Conservation (phyloP, 2,329 filamentous ascomycete genomes). For the Rasamsonia emersonii region DNA sequence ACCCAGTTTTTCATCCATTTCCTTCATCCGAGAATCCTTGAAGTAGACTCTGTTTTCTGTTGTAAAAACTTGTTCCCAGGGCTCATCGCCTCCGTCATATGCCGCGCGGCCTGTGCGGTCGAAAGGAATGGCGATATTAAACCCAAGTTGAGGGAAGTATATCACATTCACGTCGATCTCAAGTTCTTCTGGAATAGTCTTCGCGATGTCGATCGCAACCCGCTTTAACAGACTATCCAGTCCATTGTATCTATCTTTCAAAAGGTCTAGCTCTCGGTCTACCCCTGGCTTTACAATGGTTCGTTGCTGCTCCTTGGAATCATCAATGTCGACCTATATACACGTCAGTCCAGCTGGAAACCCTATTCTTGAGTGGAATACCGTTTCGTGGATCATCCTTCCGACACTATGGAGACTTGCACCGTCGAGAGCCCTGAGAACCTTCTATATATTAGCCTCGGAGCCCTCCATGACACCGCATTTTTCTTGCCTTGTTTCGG, state of each 20-base stretch:
- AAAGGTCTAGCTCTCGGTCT: slow-evolving; percentile 63
- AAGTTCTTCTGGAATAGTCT: slow-evolving; percentile 50
- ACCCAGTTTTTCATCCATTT: slow-evolving; percentile 72
- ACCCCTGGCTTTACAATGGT: slow-evolving; percentile 66
- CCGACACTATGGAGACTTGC: slow-evolving; percentile 57
- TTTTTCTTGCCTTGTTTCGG: slow-evolving; percentile 41
- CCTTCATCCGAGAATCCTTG: slow-evolving; percentile 73
- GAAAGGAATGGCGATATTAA: slow-evolving; percentile 65
- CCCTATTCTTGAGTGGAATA: slow-evolving; percentile 14
- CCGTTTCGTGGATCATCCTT: slow-evolving; percentile 59
- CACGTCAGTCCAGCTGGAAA: slow-evolving; percentile 9
- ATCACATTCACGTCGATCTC: slow-evolving; percentile 62
- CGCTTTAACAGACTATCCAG: slow-evolving; percentile 64
- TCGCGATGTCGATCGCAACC: slow-evolving; percentile 56
- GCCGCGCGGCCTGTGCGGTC: slow-evolving; percentile 52
- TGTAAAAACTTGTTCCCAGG: slow-evolving; percentile 71
- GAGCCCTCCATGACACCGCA: not conserved
- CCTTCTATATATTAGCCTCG: slow-evolving; percentile 26
- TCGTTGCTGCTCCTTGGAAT: slow-evolving; percentile 60
- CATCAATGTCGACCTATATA: slow-evolving; percentile 63
- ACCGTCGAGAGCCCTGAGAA: slow-evolving; percentile 53
- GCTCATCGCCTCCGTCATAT: slow-evolving; percentile 56
- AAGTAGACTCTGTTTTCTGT: slow-evolving; percentile 69
- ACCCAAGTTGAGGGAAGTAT: slow-evolving; percentile 86
- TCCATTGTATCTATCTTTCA: slow-evolving; percentile 70